phyloP scores from a whole-genome alignment of 2,329 filamentous ascomycete genomes.

The Pyricularia sp. region DNA sequence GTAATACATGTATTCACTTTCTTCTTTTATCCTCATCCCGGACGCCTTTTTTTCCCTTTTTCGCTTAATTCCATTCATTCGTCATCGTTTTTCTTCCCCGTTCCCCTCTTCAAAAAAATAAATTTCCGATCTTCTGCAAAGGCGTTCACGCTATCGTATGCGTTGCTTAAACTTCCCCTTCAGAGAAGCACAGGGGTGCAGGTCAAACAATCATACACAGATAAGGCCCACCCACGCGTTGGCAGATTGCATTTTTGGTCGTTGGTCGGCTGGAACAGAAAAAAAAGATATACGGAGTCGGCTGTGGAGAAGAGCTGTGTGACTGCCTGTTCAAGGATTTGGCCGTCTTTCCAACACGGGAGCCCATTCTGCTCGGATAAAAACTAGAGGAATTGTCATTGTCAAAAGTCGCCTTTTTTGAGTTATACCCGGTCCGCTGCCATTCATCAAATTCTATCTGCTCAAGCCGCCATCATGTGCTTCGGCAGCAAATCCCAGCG shows the following conservation, averaged over 20 bases:
- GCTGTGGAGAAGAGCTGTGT: neutral
- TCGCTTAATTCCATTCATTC: neutral
- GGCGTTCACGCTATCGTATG: neutral
- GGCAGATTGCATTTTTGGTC: neutral
- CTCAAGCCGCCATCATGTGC: conserved; percentile 9
- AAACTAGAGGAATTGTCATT: neutral
- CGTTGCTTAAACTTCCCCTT: neutral
- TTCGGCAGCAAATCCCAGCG: conserved; percentile 10
- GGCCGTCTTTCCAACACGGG: neutral
- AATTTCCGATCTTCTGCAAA: neutral
- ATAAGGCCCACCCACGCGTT: neutral
- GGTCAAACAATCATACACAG: neutral
- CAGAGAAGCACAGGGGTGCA: neutral
- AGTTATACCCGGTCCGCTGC: neutral
- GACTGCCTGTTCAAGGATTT: neutral
- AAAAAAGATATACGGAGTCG: neutral
- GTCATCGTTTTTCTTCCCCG: neutral
- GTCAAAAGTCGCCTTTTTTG: neutral
- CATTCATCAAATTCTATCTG: neutral
- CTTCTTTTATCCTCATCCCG: neutral
- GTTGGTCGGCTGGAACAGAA: neutral
- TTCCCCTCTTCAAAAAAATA: too few species aligned
- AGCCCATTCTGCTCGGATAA: neutral
- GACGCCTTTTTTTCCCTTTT: too few species aligned
- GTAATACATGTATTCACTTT: neutral